Evolutionary conservation across 257 asterid genomes (phyloP).

Genomic region (Solanum sitiens): DNA sequence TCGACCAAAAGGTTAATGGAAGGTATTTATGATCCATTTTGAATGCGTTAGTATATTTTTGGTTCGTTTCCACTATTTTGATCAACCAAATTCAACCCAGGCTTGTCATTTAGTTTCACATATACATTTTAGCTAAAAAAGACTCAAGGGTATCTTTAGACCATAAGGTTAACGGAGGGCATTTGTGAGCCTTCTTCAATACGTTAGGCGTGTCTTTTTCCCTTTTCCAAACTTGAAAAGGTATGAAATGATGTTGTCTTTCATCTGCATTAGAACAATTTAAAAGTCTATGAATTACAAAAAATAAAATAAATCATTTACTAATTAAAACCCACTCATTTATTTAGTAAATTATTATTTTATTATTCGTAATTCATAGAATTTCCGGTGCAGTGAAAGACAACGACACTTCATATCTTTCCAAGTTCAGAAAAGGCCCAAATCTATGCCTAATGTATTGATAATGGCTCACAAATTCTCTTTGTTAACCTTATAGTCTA

Average conservation of each 20-base stretch:
- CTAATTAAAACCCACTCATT: not conserved
- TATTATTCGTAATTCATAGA: not conserved
- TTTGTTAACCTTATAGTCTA: not conserved
- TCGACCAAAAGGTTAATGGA: not conserved
- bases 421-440: not conserved
- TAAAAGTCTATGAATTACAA: not conserved
- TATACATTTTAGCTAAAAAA: not conserved
- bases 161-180: not conserved
- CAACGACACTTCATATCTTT: not conserved
- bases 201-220: not conserved
- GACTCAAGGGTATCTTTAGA: not conserved
- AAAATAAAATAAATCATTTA: too few relatives aligned
- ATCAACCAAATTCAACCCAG: not conserved
- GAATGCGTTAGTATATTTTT: not conserved
- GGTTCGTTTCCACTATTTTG: not conserved
- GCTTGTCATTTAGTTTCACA: not conserved
- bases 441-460: not conserved
- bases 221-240: not conserved
- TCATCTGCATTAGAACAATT: not conserved
- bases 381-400: not conserved
- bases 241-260: not conserved
- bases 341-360: too few relatives aligned
- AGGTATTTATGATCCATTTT: not conserved
- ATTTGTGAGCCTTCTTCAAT: not conserved
- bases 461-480: not conserved